phyloP scores from a whole-genome alignment of 1,139 yeast genomes.

The Blastobotrys apis region DNA sequence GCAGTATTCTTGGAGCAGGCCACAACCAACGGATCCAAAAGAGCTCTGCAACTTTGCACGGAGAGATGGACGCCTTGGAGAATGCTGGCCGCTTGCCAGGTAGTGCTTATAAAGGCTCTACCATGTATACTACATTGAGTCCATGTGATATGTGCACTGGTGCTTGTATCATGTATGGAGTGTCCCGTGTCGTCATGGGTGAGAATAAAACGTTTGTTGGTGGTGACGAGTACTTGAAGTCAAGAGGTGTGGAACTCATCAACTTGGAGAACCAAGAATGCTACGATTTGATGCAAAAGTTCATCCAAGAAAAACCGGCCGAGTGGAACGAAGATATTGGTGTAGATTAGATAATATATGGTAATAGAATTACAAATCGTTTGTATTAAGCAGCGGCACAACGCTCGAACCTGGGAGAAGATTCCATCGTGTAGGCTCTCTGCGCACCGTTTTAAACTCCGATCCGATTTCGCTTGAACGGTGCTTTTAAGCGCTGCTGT shows the following conservation, averaged over 20 bases:
- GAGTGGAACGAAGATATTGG: constrained; percentile 94
- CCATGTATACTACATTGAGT: constrained; percentile 82
- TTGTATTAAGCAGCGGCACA: no score
- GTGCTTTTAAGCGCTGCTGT: no score
- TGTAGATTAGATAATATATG: constrained; percentile 22
- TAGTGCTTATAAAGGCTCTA: constrained; percentile 51
- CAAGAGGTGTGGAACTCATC: constrained; percentile 69
- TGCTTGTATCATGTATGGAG: constrained; percentile 82
- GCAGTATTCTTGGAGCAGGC: constrained; percentile 77
- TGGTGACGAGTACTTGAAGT: constrained; percentile 62
- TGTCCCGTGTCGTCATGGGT: constrained; percentile 80
- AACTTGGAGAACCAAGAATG: constrained; percentile 66
- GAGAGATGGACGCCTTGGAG: constrained; percentile 84
- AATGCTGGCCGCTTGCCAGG: constrained; percentile 81
- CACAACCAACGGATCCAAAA: constrained; percentile 87
- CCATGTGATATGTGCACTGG: constrained; percentile 97
- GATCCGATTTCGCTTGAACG: no score
- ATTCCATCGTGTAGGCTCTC: no score
- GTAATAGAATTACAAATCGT: neutral
- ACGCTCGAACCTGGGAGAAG: no score
- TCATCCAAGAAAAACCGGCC: constrained; percentile 70
- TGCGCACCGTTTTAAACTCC: no score
- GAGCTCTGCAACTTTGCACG: constrained; percentile 70
- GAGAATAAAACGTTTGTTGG: constrained; percentile 80
- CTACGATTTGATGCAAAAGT: constrained; percentile 65